Conservation (phyloP, 2,329 filamentous ascomycete genomes). For the Aspergillus oerlinghausenensis region DNA sequence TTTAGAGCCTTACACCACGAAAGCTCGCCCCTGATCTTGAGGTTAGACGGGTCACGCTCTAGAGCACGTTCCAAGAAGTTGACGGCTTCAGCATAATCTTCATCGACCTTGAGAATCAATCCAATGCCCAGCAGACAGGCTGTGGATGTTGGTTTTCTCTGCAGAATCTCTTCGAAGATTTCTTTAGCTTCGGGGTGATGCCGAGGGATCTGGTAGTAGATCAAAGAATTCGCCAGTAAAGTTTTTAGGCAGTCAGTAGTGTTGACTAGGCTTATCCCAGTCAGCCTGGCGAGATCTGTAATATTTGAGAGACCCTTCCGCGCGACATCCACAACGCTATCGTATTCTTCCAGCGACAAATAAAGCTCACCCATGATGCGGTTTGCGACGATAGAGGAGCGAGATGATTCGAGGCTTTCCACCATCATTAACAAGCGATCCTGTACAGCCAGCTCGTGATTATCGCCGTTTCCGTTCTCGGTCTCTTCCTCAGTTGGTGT, state of each 20-base stretch:
- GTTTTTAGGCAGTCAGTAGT: constrained; percentile 70
- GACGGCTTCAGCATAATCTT: constrained; percentile 78
- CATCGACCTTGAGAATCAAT: constrained; percentile 86
- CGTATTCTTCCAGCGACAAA: constrained; percentile 76
- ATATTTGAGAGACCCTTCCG: constrained; percentile 66
- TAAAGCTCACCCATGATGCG: constrained; percentile 81
- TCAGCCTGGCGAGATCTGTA: constrained; percentile 57
- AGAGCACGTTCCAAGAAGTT: constrained; percentile 75
- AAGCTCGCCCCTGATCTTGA: constrained; percentile 76
- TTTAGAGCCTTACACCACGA: constrained; percentile 88
- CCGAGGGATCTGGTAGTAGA: constrained; percentile 84
- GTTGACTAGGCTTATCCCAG: constrained; percentile 64
- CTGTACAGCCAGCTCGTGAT: constrained; percentile 59
- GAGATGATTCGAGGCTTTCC: constrained; percentile 60
- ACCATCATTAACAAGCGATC: constrained; percentile 78
- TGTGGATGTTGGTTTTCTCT: constrained; percentile 70
- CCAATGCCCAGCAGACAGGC: constrained; percentile 83
- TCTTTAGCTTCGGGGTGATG: constrained; percentile 82
- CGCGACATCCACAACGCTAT: constrained; percentile 73
- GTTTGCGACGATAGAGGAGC: constrained; percentile 74
- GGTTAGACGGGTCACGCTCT: constrained; percentile 65
- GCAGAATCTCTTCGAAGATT: constrained; percentile 79
- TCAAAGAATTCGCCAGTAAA: constrained; percentile 78
- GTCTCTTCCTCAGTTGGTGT: constrained; percentile 7
- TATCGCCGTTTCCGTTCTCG: constrained; percentile 40